Evolutionary conservation across 139 green algal genomes (phyloP).

Genomic region (Spirogloea muscicola): DNA sequence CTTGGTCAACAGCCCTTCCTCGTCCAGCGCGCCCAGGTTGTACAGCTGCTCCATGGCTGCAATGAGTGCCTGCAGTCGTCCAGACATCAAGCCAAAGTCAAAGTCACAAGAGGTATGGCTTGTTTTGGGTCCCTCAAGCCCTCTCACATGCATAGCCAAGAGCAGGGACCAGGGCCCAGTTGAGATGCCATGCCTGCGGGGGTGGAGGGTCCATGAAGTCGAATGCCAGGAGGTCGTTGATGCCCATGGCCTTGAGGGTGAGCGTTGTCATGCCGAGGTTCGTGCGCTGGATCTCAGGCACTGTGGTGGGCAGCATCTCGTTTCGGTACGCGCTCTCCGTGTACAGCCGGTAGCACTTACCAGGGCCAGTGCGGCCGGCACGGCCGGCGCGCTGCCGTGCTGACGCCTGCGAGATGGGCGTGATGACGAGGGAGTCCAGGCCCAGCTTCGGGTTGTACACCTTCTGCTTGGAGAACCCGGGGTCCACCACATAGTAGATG

Average conservation of each 20-base stretch:
- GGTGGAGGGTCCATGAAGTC: slow-evolving; percentile 99
- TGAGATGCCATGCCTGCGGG: too few relatives aligned
- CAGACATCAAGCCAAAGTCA: too few relatives aligned
- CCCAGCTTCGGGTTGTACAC: slow-evolving; percentile 75
- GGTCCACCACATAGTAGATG: slow-evolving; percentile 97
- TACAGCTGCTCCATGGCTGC: slow-evolving; percentile 91
- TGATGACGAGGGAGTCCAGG: slow-evolving; percentile 93
- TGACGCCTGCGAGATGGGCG: slow-evolving; percentile 82
- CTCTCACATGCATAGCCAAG: too few relatives aligned
- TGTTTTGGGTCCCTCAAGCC: too few relatives aligned
- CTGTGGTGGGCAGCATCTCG: slow-evolving; percentile 57
- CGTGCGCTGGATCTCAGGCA: slow-evolving; percentile 58
- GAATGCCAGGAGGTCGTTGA: slow-evolving; percentile 96
- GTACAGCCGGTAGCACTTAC: slow-evolving; percentile 96
- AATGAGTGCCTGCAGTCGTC: too few relatives aligned
- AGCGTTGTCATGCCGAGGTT: slow-evolving; percentile 55
- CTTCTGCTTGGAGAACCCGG: slow-evolving; percentile 78
- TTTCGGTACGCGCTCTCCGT: slow-evolving; percentile 80
- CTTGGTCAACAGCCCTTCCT: slow-evolving; percentile 91
- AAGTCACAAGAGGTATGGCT: too few relatives aligned
- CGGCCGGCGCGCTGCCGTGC: slow-evolving; percentile 86
- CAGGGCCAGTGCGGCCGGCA: slow-evolving; percentile 89
- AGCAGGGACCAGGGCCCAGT: too few relatives aligned
- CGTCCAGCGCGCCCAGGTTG: slow-evolving; percentile 90
- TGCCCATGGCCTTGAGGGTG: slow-evolving; percentile 64